Evolutionary conservation across 108 stramenopile species (phyloP).

Genomic region (Cyclostephanos invisitatus): DNA sequence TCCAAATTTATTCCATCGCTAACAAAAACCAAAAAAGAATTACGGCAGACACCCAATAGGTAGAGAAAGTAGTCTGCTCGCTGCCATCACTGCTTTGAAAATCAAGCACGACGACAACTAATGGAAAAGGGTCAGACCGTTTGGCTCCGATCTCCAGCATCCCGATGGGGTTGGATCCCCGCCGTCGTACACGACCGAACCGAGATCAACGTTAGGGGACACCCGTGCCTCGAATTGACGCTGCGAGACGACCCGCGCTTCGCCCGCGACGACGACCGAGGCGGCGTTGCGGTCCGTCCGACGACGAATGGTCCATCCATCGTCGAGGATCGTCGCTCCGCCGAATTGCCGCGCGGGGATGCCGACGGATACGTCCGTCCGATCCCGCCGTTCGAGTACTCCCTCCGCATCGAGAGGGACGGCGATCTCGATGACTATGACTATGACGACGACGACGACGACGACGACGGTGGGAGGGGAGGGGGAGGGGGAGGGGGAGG

Average conservation of each 20-base stretch:
- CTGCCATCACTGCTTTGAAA: too few relatives aligned
- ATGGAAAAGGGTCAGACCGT: conserved; percentile 85
- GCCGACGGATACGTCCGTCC: conserved; percentile 43
- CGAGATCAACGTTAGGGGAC: conserved; percentile 45
- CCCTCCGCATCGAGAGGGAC: neutral
- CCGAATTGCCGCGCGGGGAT: neutral
- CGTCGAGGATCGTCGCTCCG: conserved; percentile 27
- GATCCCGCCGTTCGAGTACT: conserved; percentile 19
- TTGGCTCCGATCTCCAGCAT: conserved; percentile 78
- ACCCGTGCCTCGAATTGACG: conserved; percentile 27
- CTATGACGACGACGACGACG: conserved; percentile 34
- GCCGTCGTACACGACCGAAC: conserved; percentile 74
- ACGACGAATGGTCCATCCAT: conserved; percentile 46
- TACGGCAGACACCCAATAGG: too few relatives aligned
- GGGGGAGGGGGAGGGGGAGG: too few relatives aligned
- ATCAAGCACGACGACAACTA: too few relatives aligned
- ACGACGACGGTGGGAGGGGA: too few relatives aligned
- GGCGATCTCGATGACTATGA: neutral
- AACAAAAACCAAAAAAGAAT: too few relatives aligned
- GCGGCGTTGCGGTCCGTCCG: neutral
- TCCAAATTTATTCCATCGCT: too few relatives aligned
- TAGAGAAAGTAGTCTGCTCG: too few relatives aligned
- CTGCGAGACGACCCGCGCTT: conserved; percentile 59
- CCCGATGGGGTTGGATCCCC: conserved; percentile 91
- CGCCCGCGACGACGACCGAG: conserved; percentile 6